Evolutionary conservation across 2,329 filamentous ascomycete genomes (phyloP), one percentile per base, ranked within the genome.

Genomic region (Lasiodiplodia gonubiensis): DNA sequence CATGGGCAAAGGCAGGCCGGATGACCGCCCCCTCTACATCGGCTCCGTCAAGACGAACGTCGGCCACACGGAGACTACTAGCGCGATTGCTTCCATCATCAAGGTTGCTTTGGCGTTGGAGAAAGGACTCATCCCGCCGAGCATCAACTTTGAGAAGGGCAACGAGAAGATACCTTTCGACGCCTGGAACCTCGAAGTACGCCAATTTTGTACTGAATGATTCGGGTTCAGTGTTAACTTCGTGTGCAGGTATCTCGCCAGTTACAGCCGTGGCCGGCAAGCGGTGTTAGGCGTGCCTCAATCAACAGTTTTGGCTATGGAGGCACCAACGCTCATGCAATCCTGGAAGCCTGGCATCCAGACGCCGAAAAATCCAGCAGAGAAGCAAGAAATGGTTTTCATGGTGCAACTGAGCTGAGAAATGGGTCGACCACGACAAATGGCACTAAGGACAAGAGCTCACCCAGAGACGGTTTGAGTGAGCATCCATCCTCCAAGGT

Each of bases 61-160:
- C 46, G 81, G 81, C 1, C 81, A 83, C 67, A 75, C 76, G 0
- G 79, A 83, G 70, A 79, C 76, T 8, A 73, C 77, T 1, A 77
- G 78, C 6, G 80, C 79, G 21, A 64, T 81, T 0, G 77, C 77
- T 8, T 76, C 75, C 4, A 25, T 82, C 18, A 68, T 82, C 10
- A 80, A 80, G 60, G 77, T 75, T 3, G 73, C 74, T 0, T 68
- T 82, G 46, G 76, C 77, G 0, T 69, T 83, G 21, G 74, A 79
- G 68, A 68, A 79, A 68, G 69, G 69, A 12, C 69, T 68, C 2
- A 70, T 79, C 16, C 77, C 77, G 4, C 72, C 73, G 25, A 79
- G 78, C 35, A 87, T 0, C 70, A 72, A 71, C 18, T 72, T 70
- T 39, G 48, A 23, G 5, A 59, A 59, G 0, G 68, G 64, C 0